phyloP scores from a whole-genome alignment of 495 filamentous ascomycete species.

The Penicillium simplicissimum region DNA sequence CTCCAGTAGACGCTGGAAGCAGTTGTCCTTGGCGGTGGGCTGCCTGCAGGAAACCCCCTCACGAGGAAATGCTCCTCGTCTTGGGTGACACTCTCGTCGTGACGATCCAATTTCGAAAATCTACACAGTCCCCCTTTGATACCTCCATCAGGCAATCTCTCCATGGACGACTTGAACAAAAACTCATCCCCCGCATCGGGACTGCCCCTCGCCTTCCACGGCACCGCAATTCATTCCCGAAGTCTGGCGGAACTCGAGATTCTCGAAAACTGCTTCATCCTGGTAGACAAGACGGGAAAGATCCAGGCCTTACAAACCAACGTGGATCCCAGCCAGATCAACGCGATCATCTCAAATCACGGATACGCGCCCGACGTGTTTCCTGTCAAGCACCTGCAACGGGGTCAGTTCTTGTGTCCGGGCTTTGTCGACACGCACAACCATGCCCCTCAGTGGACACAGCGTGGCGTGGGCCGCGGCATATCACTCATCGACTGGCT shows the following conservation, averaged over 20 bases:
- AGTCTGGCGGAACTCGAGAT: conserved; percentile 44
- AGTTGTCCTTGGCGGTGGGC: not conserved
- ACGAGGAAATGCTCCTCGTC: too few species aligned
- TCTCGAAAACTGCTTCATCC: conserved; percentile 47
- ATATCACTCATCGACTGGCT: conserved; percentile 62
- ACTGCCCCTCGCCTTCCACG: conserved; percentile 47
- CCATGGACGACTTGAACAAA: conserved; percentile 20
- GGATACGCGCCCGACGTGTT: conserved; percentile 37
- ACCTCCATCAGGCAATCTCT: too few species aligned
- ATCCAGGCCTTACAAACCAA: conserved; percentile 38
- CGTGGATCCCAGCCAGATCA: conserved; percentile 21
- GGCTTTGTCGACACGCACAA: conserved; percentile 68
- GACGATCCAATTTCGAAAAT: not conserved
- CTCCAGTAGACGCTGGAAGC: not conserved
- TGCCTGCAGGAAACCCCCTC: not conserved
- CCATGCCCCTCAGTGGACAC: conserved; percentile 64
- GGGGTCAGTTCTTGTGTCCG: conserved; percentile 58
- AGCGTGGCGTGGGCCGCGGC: conserved; percentile 60
- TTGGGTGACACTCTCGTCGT: not conserved
- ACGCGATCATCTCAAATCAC: conserved; percentile 23
- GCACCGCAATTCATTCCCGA: conserved; percentile 54
- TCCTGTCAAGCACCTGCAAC: conserved; percentile 41
- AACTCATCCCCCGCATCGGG: conserved; percentile 18
- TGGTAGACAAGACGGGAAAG: conserved; percentile 41
- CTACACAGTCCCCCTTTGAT: too few species aligned